These are phyloP conservation scores for Ceratocystis albifundus DNA, from an alignment of 2,329 filamentous ascomycete species.

Conservation along the genomic window DNA sequence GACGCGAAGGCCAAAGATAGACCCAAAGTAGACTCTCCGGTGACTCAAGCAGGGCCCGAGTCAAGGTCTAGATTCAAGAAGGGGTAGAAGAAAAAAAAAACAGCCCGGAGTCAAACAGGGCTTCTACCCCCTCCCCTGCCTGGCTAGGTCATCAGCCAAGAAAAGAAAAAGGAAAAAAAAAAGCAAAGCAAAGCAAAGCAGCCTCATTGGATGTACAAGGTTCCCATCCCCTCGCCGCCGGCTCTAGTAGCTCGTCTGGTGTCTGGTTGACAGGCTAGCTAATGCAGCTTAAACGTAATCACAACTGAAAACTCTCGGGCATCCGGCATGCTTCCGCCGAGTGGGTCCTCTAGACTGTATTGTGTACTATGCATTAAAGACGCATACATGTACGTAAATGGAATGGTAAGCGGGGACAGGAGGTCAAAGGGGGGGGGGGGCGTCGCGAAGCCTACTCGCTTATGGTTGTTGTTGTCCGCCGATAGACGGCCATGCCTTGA, in stretches of 20 bases:
- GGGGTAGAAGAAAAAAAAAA: too few species aligned
- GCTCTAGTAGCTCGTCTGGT: background rate
- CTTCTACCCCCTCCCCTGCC: too few species aligned
- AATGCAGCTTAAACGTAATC: conserved; percentile 3
- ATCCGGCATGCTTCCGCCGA: background rate
- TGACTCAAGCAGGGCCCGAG: too few species aligned
- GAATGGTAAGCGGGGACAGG: too few species aligned
- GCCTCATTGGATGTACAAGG: background rate
- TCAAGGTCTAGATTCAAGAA: too few species aligned
- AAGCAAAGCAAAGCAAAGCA: background rate
- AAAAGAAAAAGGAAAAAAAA: background rate
- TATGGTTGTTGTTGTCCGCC: too few species aligned
- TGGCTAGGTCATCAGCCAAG: background rate
- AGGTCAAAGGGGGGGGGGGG: too few species aligned
- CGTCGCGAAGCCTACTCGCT: too few species aligned
- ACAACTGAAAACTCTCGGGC: background rate
- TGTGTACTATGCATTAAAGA: background rate
- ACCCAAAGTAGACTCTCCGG: too few species aligned
- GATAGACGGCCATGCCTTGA: too few species aligned
- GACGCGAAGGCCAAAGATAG: too few species aligned
- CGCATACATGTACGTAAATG: background rate
- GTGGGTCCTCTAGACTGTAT: background rate
- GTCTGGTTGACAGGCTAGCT: background rate
- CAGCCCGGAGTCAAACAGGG: too few species aligned
- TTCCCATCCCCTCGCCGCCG: background rate